phyloP scores from a whole-genome alignment of 2,329 filamentous ascomycete species.

The Pseudomassariella vexata region DNA sequence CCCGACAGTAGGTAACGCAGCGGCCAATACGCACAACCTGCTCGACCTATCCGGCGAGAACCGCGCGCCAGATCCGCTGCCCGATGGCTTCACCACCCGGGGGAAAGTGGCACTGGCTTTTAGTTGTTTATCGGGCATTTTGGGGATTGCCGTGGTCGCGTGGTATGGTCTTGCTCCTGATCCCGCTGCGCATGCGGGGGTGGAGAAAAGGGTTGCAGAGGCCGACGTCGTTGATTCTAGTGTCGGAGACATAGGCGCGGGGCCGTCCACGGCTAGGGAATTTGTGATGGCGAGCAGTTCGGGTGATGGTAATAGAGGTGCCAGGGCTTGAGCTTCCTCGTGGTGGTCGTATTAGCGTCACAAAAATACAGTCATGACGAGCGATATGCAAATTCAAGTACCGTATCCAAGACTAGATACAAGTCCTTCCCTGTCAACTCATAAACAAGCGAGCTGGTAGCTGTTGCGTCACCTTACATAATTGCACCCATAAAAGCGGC shows the following conservation, averaged over 20 bases:
- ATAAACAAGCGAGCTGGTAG: too few species aligned
- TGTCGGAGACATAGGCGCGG: not conserved
- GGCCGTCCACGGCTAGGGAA: not conserved
- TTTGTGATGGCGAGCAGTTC: not conserved
- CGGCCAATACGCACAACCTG: slow-evolving; percentile 59
- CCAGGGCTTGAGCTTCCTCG: too few species aligned
- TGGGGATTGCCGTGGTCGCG: slow-evolving; percentile 61
- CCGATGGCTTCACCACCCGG: slow-evolving; percentile 62
- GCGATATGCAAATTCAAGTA: too few species aligned
- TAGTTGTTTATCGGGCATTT: slow-evolving; percentile 60
- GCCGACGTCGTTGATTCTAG: slow-evolving; percentile 3
- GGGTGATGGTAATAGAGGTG: not conserved
- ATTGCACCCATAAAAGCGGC: too few species aligned
- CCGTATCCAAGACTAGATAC: too few species aligned
- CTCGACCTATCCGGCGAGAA: slow-evolving; percentile 61
- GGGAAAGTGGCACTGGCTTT: slow-evolving; percentile 73
- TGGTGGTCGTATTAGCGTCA: too few species aligned
- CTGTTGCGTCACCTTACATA: too few species aligned
- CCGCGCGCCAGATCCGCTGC: slow-evolving; percentile 46
- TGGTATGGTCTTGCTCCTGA: slow-evolving; percentile 54
- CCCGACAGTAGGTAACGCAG: slow-evolving; percentile 63
- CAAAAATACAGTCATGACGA: too few species aligned
- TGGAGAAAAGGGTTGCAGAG: slow-evolving; percentile 7
- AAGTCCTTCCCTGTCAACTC: too few species aligned
- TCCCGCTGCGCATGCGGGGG: slow-evolving; percentile 7